Evolutionary conservation across 2,329 filamentous ascomycete species (phyloP).

Genomic region (Fusarium drepaniforme): DNA sequence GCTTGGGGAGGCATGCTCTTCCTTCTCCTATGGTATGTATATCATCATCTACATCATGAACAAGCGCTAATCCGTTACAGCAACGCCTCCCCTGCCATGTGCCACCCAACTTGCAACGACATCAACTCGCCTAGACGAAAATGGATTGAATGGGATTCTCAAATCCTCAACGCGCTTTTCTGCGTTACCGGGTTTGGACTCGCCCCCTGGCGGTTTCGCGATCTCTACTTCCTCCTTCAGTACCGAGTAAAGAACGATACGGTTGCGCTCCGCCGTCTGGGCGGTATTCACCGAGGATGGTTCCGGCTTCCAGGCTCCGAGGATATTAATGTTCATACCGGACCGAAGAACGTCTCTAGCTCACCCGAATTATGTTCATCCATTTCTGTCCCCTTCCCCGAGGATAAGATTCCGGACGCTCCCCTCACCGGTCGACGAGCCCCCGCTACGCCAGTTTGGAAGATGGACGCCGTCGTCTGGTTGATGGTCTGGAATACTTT

Average conservation of each 20-base stretch:
- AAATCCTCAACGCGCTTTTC: slow-evolving; percentile 84
- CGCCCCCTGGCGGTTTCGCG: slow-evolving; percentile 86
- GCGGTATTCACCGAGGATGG: slow-evolving; percentile 81
- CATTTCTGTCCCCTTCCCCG: slow-evolving; percentile 69
- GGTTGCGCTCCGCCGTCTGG: slow-evolving; percentile 74
- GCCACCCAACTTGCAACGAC: slow-evolving; percentile 75
- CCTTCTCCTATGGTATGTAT: slow-evolving; percentile 77
- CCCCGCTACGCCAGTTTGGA: slow-evolving; percentile 76
- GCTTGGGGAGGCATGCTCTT: slow-evolving; percentile 96
- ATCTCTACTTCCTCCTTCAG: slow-evolving; percentile 78
- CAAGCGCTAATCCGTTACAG: slow-evolving; percentile 27
- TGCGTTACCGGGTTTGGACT: slow-evolving; percentile 89
- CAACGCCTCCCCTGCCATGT: slow-evolving; percentile 73
- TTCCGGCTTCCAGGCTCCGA: slow-evolving; percentile 78
- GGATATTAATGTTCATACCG: slow-evolving; percentile 64
- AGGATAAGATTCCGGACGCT: slow-evolving; percentile 70
- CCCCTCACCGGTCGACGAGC: slow-evolving; percentile 81
- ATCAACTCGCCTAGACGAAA: slow-evolving; percentile 81
- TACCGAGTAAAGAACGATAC: slow-evolving; percentile 69
- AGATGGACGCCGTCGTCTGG: slow-evolving; percentile 84
- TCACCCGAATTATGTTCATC: slow-evolving; percentile 49
- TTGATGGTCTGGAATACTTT: slow-evolving; percentile 84
- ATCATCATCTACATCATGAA: background rate
- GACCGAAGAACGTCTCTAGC: slow-evolving; percentile 64
- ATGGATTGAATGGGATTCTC: slow-evolving; percentile 89